A percentile compares a stretch with the other conserved stretches of the same genome.
phyloP scores from a whole-genome alignment of 257 asterid species.

The Gynochthodes officinalis region DNA sequence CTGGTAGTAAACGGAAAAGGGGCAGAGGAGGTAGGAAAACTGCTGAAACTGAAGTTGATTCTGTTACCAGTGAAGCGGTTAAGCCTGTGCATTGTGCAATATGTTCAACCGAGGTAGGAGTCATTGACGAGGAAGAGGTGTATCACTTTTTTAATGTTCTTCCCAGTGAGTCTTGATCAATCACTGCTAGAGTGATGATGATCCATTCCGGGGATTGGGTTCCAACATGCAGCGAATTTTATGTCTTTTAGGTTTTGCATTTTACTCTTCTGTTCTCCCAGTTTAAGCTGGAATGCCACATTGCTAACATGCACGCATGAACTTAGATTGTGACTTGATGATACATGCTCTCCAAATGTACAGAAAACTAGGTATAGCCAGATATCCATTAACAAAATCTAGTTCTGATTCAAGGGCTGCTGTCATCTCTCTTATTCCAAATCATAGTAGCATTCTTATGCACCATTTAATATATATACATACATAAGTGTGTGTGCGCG shows the following conservation, averaged over 20 bases:
- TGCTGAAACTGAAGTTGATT: constrained; percentile 20
- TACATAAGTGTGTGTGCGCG: no score
- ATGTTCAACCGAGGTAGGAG: constrained; percentile 83
- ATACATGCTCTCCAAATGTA: no score
- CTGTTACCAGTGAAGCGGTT: constrained; percentile 27
- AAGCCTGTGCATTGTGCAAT: constrained; percentile 66
- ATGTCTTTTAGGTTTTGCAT: background rate
- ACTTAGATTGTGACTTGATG: no score
- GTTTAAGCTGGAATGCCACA: no score
- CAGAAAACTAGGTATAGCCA: no score
- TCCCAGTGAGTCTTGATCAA: constrained; percentile 68
- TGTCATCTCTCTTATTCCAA: no score
- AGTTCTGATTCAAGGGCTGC: no score
- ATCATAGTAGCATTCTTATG: no score
- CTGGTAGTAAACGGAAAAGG: constrained; percentile 72
- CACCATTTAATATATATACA: no score
- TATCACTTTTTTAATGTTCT: constrained; percentile 77
- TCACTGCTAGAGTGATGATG: background rate
- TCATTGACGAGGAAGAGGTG: constrained; percentile 72
- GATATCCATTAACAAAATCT: no score
- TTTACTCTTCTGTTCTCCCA: background rate
- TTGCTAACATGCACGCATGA: no score
- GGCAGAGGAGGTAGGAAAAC: constrained; percentile 26
- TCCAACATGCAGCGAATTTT: background rate
- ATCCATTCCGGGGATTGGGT: no score